Evolutionary conservation across 495 filamentous ascomycete species (phyloP).

Genomic region (Daldinia decipiens): DNA sequence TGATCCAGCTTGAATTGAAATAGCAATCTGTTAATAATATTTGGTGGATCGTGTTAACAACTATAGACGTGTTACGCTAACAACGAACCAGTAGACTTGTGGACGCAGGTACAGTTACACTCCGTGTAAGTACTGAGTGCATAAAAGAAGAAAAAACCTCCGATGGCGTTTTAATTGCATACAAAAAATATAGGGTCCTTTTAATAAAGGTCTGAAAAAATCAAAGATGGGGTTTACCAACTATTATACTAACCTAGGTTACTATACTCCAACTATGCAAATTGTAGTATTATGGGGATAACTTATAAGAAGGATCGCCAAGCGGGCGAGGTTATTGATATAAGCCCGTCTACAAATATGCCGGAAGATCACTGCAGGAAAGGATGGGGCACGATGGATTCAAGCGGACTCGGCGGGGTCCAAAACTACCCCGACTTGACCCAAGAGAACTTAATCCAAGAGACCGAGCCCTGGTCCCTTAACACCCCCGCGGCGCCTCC

Average conservation of each 20-base stretch:
- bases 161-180: conserved; percentile 2
- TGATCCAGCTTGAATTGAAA: background rate
- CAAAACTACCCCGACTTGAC: background rate
- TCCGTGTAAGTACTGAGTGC: conserved; percentile 24
- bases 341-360: conserved; percentile 37
- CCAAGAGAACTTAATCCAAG: conserved; percentile 6
- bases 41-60: background rate
- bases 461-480: conserved; percentile 2
- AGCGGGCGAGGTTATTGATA: conserved; percentile 18
- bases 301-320: background rate
- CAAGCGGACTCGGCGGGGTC: conserved; percentile 28
- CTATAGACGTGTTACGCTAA: conserved; percentile 25
- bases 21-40: conserved; percentile 5
- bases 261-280: background rate
- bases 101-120: conserved; percentile 39
- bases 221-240: background rate
- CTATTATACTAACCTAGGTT: too few relatives aligned
- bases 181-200: background rate
- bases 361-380: conserved; percentile 39
- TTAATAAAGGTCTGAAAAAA: background rate
- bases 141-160: conserved; percentile 21
- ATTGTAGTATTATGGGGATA: background rate
- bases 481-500: conserved; percentile 30
- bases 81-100: conserved; percentile 19
- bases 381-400: conserved; percentile 30